A percentile compares a stretch with the other conserved stretches of the same genome.
phyloP scores from a whole-genome alignment of 306 rosid genomes.

The Lablab purpureus region DNA sequence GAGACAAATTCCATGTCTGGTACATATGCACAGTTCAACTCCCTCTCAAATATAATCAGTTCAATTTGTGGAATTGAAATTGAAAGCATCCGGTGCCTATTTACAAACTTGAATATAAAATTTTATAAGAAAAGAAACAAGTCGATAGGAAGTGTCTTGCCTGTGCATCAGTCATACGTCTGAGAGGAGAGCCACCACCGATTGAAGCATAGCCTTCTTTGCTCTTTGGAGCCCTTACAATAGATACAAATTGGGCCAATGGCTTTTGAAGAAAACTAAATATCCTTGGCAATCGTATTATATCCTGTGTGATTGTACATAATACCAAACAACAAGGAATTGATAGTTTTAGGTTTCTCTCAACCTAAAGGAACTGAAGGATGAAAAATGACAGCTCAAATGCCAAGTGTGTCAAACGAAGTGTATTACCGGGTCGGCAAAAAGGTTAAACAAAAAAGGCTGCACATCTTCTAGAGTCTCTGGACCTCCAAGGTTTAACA shows the following conservation, averaged over 20 bases:
- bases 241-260: slow-evolving; percentile 84
- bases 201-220: slow-evolving; percentile 95
- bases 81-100: background rate
- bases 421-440: slow-evolving; percentile 73
- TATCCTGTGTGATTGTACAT: slow-evolving; percentile 63
- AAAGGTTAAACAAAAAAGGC: slow-evolving; percentile 90
- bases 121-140: background rate
- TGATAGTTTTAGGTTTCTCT: slow-evolving; percentile 5
- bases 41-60: slow-evolving; percentile 4
- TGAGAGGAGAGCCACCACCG: slow-evolving; percentile 94
- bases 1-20: background rate
- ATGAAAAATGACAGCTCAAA: background rate
- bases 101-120: background rate
- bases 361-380: slow-evolving; percentile 18
- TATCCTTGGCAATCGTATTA: slow-evolving; percentile 82
- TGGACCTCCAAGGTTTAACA: slow-evolving; percentile 93
- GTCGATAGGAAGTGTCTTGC: slow-evolving; percentile 47
- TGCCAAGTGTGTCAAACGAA: background rate
- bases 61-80: slow-evolving; percentile 29
- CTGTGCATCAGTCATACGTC: slow-evolving; percentile 86
- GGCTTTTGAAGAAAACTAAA: slow-evolving; percentile 92
- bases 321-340: slow-evolving; percentile 8
- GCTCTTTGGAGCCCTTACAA: slow-evolving; percentile 83
- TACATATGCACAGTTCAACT: slow-evolving; percentile 5
- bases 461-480: slow-evolving; percentile 94